Percentiles rank a stretch among this genome's conserved stretches.
Conservation (phyloP, 2,329 filamentous ascomycete genomes). For the Celoporthe dispersa region DNA sequence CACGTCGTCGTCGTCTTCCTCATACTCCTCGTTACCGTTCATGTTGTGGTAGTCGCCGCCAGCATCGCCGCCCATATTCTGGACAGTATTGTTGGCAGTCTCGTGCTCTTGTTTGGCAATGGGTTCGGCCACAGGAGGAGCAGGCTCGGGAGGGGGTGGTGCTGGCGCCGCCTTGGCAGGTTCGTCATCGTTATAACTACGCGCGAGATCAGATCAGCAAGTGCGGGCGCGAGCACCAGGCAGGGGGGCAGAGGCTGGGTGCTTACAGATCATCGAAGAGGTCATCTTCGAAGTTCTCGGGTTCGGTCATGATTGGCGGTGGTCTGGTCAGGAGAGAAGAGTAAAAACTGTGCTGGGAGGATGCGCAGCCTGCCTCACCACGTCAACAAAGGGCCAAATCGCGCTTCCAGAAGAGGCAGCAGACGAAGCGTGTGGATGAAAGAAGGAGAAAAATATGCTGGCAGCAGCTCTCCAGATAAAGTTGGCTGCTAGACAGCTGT, state of each 20-base stretch:
- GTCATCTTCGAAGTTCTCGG: constrained; percentile 82
- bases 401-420: constrained; percentile 2
- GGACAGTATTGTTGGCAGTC: constrained; percentile 33
- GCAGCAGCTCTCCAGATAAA: background rate
- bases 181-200: constrained; percentile 69
- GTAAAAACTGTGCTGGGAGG: background rate
- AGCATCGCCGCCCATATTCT: constrained; percentile 4
- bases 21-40: constrained; percentile 43
- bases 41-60: constrained; percentile 47
- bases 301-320: constrained; percentile 67
- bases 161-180: constrained; percentile 39
- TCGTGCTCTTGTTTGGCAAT: constrained; percentile 35
- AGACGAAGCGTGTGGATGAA: background rate
- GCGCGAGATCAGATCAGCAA: constrained; percentile 23
- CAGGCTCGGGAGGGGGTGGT: constrained; percentile 28
- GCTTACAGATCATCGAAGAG: constrained; percentile 90
- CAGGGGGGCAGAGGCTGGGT: background rate
- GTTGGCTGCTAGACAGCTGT: background rate
- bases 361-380: background rate
- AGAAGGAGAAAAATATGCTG: background rate
- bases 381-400: background rate
- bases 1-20: constrained; percentile 58
- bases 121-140: constrained; percentile 37
- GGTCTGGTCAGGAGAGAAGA: constrained; percentile 1
- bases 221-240: background rate